Conservation (phyloP, 2,329 filamentous ascomycete species). For the Aplosporella prunicola region DNA sequence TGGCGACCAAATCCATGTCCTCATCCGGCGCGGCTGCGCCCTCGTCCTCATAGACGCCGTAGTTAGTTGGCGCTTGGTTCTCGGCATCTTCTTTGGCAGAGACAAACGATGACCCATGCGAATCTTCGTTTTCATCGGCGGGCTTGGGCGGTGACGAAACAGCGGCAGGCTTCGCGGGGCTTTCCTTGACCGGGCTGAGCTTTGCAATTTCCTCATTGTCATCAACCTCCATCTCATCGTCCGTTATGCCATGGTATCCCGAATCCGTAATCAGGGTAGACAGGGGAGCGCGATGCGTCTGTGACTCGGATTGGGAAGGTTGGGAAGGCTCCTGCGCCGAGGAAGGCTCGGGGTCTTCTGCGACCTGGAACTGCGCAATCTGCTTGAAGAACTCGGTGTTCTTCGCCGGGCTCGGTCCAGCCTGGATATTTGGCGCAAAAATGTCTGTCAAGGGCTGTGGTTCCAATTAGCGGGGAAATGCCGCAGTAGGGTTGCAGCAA, state of each 20-base stretch:
- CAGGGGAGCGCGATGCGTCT: conserved; percentile 5
- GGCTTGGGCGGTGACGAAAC: conserved; percentile 10
- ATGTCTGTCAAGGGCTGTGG: conserved; percentile 40
- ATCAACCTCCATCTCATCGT: conserved; percentile 41
- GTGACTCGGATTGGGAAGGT: conserved; percentile 8
- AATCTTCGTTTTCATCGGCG: conserved; percentile 4
- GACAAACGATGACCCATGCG: conserved; percentile 36
- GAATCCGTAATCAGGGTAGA: conserved; percentile 42
- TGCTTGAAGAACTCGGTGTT: conserved; percentile 42
- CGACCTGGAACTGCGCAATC: conserved; percentile 51
- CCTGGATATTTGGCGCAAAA: conserved; percentile 35
- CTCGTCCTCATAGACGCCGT: conserved; percentile 13
- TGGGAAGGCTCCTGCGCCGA: conserved; percentile 12
- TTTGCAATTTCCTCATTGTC: conserved; percentile 5
- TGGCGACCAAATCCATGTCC: conserved; percentile 10
- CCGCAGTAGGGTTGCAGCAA: conserved; percentile 42
- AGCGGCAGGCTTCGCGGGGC: conserved; percentile 19
- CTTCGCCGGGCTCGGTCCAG: conserved; percentile 44
- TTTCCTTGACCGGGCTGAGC: conserved; percentile 11
- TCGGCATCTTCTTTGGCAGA: conserved; percentile 37
- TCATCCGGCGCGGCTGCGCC: conserved; percentile 17
- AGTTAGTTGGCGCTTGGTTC: conserved; percentile 14
- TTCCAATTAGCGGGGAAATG: conserved; percentile 33
- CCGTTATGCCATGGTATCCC: conserved; percentile 59
- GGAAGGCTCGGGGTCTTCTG: conserved; percentile 42